Conservation (phyloP, 2,329 filamentous ascomycete species). For the Cryphonectria carpinicola region DNA sequence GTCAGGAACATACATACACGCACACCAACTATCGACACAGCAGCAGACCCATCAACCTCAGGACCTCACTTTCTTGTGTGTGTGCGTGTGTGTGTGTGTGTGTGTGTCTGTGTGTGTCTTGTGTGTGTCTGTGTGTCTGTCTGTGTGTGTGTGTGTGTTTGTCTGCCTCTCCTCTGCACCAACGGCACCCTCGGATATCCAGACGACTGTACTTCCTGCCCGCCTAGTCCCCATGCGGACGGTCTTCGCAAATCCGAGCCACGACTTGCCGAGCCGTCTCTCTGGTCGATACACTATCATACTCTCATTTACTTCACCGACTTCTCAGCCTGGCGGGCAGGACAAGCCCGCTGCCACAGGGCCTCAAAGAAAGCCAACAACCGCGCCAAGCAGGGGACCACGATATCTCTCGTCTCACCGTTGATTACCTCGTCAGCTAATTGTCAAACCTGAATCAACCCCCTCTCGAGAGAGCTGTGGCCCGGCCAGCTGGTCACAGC, state of each 20-base stretch:
- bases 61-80: not conserved
- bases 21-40: not conserved
- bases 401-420: not conserved
- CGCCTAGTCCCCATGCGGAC: too few species aligned
- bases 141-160: not conserved
- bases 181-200: not conserved
- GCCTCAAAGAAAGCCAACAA: not conserved
- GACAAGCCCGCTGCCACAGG: not conserved
- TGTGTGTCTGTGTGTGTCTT: not conserved
- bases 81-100: not conserved
- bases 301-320: not conserved
- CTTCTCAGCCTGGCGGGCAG: not conserved
- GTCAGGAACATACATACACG: not conserved
- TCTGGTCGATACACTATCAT: not conserved
- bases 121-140: not conserved
- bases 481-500: constrained; percentile 3
- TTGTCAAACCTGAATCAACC: not conserved
- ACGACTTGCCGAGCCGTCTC: not conserved
- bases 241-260: not conserved
- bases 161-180: not conserved
- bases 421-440: too few species aligned
- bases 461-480: not conserved
- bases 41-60: not conserved
- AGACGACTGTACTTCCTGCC: not conserved
- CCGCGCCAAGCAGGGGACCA: not conserved